Conservation (phyloP, 768 basidiomycete genomes). For the button mushroom (Agaricus bisporus) region DNA sequence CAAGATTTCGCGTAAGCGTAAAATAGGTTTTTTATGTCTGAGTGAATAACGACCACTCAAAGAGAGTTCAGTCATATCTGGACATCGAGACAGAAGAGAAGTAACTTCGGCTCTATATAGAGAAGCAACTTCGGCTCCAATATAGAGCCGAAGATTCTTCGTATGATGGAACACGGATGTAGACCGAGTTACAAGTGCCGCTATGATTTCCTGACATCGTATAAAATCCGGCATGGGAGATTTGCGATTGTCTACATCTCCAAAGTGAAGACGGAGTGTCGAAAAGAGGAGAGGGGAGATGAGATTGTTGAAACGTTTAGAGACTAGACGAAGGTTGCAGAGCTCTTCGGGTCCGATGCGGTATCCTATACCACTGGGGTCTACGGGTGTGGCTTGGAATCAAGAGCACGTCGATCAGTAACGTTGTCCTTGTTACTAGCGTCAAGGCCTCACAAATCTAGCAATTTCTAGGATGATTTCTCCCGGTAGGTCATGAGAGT, state of each 20-base stretch:
- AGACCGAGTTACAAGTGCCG: neutral
- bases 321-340: slow-evolving; percentile 5
- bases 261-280: neutral
- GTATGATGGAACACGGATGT: neutral
- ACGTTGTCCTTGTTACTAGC: neutral
- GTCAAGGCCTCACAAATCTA: neutral
- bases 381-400: too few species aligned
- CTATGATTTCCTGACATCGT: slow-evolving; percentile 5
- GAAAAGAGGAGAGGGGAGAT: neutral
- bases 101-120: slow-evolving; percentile 3
- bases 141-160: too few species aligned
- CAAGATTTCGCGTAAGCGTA: neutral
- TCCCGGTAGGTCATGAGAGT: neutral
- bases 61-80: neutral
- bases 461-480: slow-evolving; percentile 2
- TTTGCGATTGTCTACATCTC: neutral
- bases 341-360: neutral
- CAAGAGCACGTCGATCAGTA: neutral
- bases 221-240: neutral
- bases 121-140: neutral
- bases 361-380: too few species aligned
- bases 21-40: neutral
- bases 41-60: neutral
- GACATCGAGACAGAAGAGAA: neutral
- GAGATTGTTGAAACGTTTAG: neutral